Percentiles rank a stretch among this genome's conserved stretches.
phyloP scores from a whole-genome alignment of 176 grass and related monocot genomes.

The Rhynchospora pubera region DNA sequence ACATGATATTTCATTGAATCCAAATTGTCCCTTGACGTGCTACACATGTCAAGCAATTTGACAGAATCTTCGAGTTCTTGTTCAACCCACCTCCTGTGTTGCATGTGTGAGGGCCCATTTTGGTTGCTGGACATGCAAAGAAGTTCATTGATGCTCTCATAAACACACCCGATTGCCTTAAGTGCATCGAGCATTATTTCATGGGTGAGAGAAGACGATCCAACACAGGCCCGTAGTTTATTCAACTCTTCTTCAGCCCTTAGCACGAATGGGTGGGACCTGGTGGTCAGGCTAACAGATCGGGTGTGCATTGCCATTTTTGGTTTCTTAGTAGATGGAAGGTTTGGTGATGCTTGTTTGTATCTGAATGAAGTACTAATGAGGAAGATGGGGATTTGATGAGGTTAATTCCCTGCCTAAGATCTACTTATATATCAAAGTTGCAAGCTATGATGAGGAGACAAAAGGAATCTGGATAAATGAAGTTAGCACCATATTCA shows the following conservation, averaged over 20 bases:
- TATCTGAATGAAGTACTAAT: neutral
- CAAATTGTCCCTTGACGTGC: conserved; percentile 32
- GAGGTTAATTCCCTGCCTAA: neutral
- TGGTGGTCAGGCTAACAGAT: neutral
- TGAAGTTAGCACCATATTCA: neutral
- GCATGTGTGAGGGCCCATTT: too few relatives aligned
- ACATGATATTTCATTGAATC: conserved; percentile 24
- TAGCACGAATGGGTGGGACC: neutral
- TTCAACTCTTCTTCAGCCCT: neutral
- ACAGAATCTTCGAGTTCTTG: neutral
- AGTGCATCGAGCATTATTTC: too few relatives aligned
- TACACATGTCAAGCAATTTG: conserved; percentile 24
- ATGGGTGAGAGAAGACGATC: neutral
- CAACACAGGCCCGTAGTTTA: neutral
- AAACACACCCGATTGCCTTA: too few relatives aligned
- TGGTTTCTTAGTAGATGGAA: neutral
- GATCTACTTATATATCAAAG: conserved; percentile 16
- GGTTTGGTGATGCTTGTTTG: too few relatives aligned
- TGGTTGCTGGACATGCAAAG: too few relatives aligned
- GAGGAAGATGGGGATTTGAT: neutral
- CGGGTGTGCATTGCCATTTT: neutral
- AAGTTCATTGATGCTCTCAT: too few relatives aligned
- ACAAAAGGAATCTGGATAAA: neutral
- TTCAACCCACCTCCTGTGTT: too few relatives aligned
- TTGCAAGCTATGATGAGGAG: neutral